Percentiles rank a stretch among this genome's conserved stretches.
Conservation (phyloP, 2,329 filamentous ascomycete genomes). For the Ascochyta rabiei region DNA sequence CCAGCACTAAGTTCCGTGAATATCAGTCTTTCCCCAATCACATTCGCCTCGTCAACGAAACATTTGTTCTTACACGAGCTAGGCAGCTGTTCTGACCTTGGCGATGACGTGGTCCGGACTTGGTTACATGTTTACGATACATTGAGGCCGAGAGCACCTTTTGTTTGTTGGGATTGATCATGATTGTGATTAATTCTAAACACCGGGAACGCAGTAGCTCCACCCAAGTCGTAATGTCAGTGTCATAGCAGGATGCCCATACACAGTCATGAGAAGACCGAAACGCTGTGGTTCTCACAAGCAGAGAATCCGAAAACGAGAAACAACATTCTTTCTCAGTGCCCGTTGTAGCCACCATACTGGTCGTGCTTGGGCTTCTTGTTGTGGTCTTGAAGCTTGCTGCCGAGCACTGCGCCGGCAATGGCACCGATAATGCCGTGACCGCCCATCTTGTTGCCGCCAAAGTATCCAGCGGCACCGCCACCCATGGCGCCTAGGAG, state of each 20-base stretch:
- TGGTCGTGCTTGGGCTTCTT: conserved; percentile 50
- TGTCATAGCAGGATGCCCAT: not conserved
- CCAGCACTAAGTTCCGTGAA: not conserved
- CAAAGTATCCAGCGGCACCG: conserved; percentile 61
- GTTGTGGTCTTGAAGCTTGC: conserved; percentile 60
- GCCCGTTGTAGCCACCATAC: conserved; percentile 17
- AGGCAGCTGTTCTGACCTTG: not conserved
- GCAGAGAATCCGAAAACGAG: not conserved
- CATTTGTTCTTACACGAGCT: too few relatives aligned
- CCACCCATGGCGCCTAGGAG: conserved; percentile 63
- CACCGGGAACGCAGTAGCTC: not conserved
- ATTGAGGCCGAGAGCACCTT: not conserved
- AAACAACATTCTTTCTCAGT: not conserved
- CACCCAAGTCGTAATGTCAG: not conserved
- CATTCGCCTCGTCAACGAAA: not conserved
- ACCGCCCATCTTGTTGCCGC: conserved; percentile 61
- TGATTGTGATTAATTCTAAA: conserved; percentile 3
- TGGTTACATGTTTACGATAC: not conserved
- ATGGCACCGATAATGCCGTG: conserved; percentile 64
- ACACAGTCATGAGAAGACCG: not conserved
- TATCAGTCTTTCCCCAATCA: not conserved
- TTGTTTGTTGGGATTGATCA: not conserved
- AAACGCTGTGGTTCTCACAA: not conserved
- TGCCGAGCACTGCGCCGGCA: conserved; percentile 62
- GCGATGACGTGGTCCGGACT: not conserved